Percentiles rank a stretch among this genome's conserved stretches.
These are phyloP conservation scores for Tetragonia tetragonoides DNA, from an alignment of 148 eudicot species.

Conservation along the genomic window DNA sequence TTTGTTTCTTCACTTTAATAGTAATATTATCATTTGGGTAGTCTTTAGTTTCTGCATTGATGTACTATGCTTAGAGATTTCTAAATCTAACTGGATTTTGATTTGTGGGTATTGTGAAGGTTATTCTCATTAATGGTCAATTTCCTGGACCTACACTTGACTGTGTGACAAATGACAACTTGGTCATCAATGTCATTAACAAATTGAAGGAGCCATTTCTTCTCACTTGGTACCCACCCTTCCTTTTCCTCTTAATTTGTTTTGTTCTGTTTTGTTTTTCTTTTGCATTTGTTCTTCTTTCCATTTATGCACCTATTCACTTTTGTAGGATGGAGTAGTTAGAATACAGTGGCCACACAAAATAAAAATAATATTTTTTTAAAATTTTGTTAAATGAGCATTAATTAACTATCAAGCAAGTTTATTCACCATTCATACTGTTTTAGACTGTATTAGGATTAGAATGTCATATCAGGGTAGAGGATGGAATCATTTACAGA, in stretches of 20 bases:
- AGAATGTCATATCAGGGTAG: too few species aligned
- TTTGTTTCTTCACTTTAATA: too few species aligned
- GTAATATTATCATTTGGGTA: too few species aligned
- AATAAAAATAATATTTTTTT: too few species aligned
- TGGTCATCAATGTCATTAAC: conserved; percentile 72
- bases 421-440: too few species aligned
- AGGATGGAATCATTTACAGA: too few species aligned
- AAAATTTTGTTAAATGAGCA: too few species aligned
- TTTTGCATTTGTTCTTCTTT: not conserved
- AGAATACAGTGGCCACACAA: too few species aligned
- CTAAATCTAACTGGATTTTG: not conserved
- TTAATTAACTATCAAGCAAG: too few species aligned
- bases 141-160: conserved; percentile 91
- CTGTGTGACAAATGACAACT: conserved; percentile 81
- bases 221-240: conserved; percentile 63
- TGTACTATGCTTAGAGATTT: not conserved
- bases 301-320: not conserved
- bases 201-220: conserved; percentile 83
- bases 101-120: conserved; percentile 43
- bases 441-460: too few species aligned
- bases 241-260: not conserved
- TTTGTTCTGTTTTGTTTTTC: not conserved
- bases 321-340: not conserved
- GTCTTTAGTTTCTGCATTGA: too few species aligned
- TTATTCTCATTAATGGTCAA: conserved; percentile 86